Evolutionary conservation across 1,284 basidiomycete species (phyloP), one percentile per base, ranked within the genome.

Genomic region (Cutaneotrichosporon cyanovorans): DNA sequence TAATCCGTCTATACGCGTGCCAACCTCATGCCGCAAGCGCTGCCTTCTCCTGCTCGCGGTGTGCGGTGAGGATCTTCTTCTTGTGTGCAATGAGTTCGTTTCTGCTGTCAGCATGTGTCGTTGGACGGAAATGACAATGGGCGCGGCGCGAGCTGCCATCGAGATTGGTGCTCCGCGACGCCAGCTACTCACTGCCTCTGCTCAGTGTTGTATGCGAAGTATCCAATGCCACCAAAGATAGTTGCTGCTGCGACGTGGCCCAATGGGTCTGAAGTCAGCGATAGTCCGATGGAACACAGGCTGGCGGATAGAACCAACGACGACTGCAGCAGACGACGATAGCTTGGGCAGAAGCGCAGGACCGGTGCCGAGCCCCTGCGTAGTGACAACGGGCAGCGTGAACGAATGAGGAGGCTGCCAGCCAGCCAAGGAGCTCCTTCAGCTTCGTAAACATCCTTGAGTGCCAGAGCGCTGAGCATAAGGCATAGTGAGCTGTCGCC

Each of bases 181-280:
- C n/a, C 3, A 11, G 20, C 25, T 6, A 68, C 70, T 57, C 47
- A 72, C 70, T 70, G 68, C 59, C 62, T 56, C 51, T 59, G 51
- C 47, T 70, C 68, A 10, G 52, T 47, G 47, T 59, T 42, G 56
- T 66, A 71, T 20, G 62, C 55, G 28, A 55, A 63, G 49, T 61
- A 68, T 22, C 70, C 70, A 32, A 70, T 4, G 9, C 51, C 47
- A 23, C 63, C 69, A 42, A 68, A 72, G 12, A 51, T 63, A n/a
- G 55, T 58, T 16, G 57, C 46, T 15, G 62, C 51, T 37, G 52
- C 42, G 15, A 63, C 18, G 46, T 72, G 67, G 16, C 59, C 63
- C 39, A 50, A 46, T 35, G 65, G 67, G 23, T 58, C 70, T 72
- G 51, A 14, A 9, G 42, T 42, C 28, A 43, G 34, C n/a, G 4